These are phyloP conservation scores for Colletotrichum godetiae DNA, from an alignment of 2,329 filamentous ascomycete species.

Conservation along the genomic window DNA sequence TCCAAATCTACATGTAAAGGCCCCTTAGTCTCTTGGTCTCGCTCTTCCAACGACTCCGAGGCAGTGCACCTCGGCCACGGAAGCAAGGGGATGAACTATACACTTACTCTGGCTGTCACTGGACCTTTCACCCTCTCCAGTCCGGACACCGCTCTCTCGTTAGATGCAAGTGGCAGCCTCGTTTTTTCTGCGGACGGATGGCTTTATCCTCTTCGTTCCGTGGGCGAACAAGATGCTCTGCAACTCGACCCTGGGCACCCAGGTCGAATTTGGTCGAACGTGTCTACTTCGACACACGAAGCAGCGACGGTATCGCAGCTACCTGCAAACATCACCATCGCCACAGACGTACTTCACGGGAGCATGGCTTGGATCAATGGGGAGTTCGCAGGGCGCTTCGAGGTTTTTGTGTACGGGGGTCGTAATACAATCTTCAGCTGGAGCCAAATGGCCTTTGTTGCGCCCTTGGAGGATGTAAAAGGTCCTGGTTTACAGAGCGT, in stretches of 20 bases:
- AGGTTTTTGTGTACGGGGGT: slow-evolving; percentile 65
- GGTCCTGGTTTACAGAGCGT: background rate
- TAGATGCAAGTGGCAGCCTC: background rate
- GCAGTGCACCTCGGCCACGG: slow-evolving; percentile 44
- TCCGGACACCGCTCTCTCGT: background rate
- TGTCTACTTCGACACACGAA: slow-evolving; percentile 56
- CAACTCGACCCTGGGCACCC: slow-evolving; percentile 59
- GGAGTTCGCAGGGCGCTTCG: slow-evolving; percentile 60
- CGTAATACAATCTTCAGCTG: slow-evolving; percentile 62
- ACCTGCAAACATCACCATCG: slow-evolving; percentile 51
- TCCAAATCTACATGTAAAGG: slow-evolving; percentile 5
- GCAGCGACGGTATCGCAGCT: slow-evolving; percentile 47
- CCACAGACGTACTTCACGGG: slow-evolving; percentile 56
- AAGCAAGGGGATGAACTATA: slow-evolving; percentile 60
- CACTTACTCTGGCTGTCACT: slow-evolving; percentile 47
- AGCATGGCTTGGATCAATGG: slow-evolving; percentile 61
- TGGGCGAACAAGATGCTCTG: slow-evolving; percentile 54
- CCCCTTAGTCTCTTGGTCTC: slow-evolving; percentile 47
- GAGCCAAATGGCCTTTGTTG: slow-evolving; percentile 68
- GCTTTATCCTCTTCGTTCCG: slow-evolving; percentile 60
- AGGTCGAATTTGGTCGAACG: slow-evolving; percentile 64
- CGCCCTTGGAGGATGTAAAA: slow-evolving; percentile 50
- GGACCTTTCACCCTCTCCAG: slow-evolving; percentile 6
- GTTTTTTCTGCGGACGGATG: slow-evolving; percentile 43
- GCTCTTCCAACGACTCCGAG: background rate